Evolutionary conservation across 768 basidiomycete genomes (phyloP), one percentile per base, ranked within the genome.

Genomic region (Auriscalpium microsporum): DNA sequence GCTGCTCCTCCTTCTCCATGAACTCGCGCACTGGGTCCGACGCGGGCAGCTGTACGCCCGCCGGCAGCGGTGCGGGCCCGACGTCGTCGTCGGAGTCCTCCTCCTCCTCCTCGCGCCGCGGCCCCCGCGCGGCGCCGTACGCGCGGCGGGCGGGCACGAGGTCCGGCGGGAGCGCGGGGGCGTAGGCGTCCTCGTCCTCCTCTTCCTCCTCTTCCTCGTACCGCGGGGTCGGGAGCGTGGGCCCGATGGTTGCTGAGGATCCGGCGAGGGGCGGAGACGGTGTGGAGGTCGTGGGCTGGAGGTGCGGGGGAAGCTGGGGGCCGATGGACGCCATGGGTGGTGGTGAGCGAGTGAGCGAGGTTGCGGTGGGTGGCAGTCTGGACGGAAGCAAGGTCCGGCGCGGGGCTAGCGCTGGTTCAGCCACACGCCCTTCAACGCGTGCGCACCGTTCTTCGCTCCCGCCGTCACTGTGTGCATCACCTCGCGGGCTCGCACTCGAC

Each of bases 1-100:
- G 74, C 56, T 84, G 80, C 64, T 89, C 88, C 69, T 99, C 94
- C 53, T 81, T 76, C 66, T 90, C 91, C 65, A 92, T 69, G 59
- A 97, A 97, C 67, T 90, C 87, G 48, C 80, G 71, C 4, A 94
- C 87, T 5, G 84, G 90, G 46, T 87, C 82, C 56, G 73, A 72
- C 59, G 78, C 78, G 53, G 69, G 67, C 42, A 71, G 65, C 10
- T 56, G 52, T 59, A 71, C 52, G 67, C 71, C 60, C 23, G 76
- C 69, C 3, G 86, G 84, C 0, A 87, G 72, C 0, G 91, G 93
- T 67, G 77, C 79, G 0, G 95, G 95, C 1, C 94, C 94, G 52
- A 93, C 77, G 56, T 94, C 91, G 51, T 86, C 85, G 53, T 85
- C 84, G 48, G 80, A 78, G 34, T 82, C 79, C 14, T 79, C 74